A percentile compares a stretch with the other conserved stretches of the same genome.
Conservation (phyloP, 2,329 filamentous ascomycete species). For the Cordyceps fumosorosea region DNA sequence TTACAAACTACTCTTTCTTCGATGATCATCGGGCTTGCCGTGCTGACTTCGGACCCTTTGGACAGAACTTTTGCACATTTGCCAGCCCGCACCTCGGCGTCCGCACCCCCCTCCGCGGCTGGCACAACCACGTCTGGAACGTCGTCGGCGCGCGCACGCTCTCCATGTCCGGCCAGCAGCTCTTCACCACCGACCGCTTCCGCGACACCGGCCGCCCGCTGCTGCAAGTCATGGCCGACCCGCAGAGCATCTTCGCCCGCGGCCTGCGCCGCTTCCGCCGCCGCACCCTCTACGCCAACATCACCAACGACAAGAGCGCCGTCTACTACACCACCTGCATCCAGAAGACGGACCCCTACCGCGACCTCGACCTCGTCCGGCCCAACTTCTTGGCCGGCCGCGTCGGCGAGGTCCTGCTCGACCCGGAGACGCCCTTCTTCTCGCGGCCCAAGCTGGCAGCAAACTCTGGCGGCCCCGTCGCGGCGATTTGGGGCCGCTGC, state of each 20-base stretch:
- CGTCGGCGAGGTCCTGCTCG: slow-evolving; percentile 62
- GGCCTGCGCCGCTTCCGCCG: slow-evolving; percentile 71
- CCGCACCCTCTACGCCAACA: slow-evolving; percentile 75
- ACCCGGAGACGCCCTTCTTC: slow-evolving; percentile 55
- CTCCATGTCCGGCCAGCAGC: slow-evolving; percentile 75
- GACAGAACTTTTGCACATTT: slow-evolving; percentile 85
- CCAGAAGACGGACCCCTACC: slow-evolving; percentile 69
- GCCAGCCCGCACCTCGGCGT: slow-evolving; percentile 79
- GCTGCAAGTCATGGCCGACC: slow-evolving; percentile 74
- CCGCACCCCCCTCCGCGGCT: slow-evolving; percentile 59
- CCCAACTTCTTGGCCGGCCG: slow-evolving; percentile 71
- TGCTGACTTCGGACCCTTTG: background rate
- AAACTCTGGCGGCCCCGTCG: slow-evolving; percentile 20
- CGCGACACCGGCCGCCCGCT: slow-evolving; percentile 75
- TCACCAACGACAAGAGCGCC: slow-evolving; percentile 77
- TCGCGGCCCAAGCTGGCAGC: slow-evolving; percentile 31
- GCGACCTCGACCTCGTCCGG: slow-evolving; percentile 57
- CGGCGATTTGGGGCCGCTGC: slow-evolving; percentile 21
- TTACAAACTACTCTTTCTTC: background rate
- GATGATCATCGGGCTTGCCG: too few species aligned
- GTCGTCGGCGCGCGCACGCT: slow-evolving; percentile 74
- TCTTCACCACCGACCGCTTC: slow-evolving; percentile 84
- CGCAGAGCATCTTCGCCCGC: slow-evolving; percentile 76
- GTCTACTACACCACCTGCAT: slow-evolving; percentile 80
- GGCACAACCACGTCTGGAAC: slow-evolving; percentile 67